Percentiles rank a stretch among this genome's conserved stretches.
phyloP scores from a whole-genome alignment of 345 rosid species.

The Acer negundo region DNA sequence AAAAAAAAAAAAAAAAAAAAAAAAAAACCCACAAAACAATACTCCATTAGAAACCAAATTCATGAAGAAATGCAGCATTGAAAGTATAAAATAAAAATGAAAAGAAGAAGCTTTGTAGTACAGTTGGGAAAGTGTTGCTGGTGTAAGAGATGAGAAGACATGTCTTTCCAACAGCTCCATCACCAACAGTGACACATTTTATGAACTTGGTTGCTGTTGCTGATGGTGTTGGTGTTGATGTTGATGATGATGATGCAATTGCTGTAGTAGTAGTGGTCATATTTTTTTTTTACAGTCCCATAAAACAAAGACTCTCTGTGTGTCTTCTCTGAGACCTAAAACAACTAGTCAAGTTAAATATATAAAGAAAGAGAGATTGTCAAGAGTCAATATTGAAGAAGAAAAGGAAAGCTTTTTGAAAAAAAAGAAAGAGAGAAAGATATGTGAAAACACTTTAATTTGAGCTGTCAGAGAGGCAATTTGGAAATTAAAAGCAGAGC shows the following conservation, averaged over 20 bases:
- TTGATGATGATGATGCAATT: conserved; percentile 15
- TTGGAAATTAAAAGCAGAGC: conserved; percentile 14
- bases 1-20: neutral
- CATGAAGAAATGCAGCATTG: neutral
- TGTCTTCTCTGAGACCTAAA: neutral
- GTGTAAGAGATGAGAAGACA: conserved; percentile 91
- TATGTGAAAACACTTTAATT: conserved; percentile 53
- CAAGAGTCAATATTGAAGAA: neutral
- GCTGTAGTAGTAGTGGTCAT: conserved; percentile 15
- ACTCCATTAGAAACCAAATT: neutral
- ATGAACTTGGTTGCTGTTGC: conserved; percentile 64
- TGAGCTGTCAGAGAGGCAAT: conserved; percentile 62
- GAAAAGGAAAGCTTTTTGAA: conserved; percentile 9
- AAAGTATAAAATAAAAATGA: neutral
- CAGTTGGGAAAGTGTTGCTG: conserved; percentile 86
- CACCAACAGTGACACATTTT: conserved; percentile 92
- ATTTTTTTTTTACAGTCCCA: neutral
- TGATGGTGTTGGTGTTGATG: conserved; percentile 22
- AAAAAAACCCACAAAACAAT: conserved; percentile 6
- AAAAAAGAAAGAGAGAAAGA: conserved; percentile 12
- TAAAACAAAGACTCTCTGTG: neutral
- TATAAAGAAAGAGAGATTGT: neutral
- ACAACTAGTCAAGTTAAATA: neutral
- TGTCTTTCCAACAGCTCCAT: conserved; percentile 95
- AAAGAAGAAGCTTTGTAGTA: conserved; percentile 30